Conservation (phyloP, 208 protist species). For the Leishmania martiniquensis region DNA sequence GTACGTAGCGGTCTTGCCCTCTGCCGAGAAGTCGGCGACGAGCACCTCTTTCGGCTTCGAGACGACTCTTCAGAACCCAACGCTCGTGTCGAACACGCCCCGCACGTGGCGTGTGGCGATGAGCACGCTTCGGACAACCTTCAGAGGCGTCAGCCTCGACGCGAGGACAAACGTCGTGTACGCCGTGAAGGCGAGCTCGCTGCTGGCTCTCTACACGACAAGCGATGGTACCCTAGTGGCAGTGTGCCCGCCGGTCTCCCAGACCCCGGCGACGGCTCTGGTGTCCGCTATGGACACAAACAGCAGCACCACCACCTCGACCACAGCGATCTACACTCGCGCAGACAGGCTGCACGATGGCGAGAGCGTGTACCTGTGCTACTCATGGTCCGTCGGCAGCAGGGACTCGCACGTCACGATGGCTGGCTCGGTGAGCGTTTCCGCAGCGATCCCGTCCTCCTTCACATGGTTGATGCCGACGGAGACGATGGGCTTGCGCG, state of each 20-base stretch:
- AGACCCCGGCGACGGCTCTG: constrained; percentile 38
- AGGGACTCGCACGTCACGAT: constrained; percentile 52
- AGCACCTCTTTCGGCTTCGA: constrained; percentile 57
- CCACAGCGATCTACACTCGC: constrained; percentile 46
- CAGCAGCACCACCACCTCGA: constrained; percentile 22
- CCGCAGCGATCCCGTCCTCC: constrained; percentile 45
- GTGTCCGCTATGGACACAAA: constrained; percentile 35
- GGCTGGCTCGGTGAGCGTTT: constrained; percentile 48
- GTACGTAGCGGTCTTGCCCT: constrained; percentile 72
- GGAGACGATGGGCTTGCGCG: constrained; percentile 42
- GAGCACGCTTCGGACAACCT: constrained; percentile 51
- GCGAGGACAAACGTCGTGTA: constrained; percentile 51
- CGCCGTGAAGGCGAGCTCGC: constrained; percentile 31
- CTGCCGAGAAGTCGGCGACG: constrained; percentile 23
- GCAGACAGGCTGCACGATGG: constrained; percentile 44
- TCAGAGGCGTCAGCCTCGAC: constrained; percentile 58
- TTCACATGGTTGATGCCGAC: constrained; percentile 28
- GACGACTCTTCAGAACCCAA: constrained; percentile 38
- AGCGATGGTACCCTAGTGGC: constrained; percentile 12
- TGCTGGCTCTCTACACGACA: constrained; percentile 36
- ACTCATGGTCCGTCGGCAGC: constrained; percentile 51
- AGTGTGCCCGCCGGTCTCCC: constrained; percentile 56
- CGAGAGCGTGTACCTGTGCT: constrained; percentile 71
- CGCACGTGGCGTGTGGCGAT: constrained; percentile 69
- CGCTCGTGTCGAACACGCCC: constrained; percentile 35